Conservation (phyloP, 495 filamentous ascomycete species). For the Neurospora hispaniola region DNA sequence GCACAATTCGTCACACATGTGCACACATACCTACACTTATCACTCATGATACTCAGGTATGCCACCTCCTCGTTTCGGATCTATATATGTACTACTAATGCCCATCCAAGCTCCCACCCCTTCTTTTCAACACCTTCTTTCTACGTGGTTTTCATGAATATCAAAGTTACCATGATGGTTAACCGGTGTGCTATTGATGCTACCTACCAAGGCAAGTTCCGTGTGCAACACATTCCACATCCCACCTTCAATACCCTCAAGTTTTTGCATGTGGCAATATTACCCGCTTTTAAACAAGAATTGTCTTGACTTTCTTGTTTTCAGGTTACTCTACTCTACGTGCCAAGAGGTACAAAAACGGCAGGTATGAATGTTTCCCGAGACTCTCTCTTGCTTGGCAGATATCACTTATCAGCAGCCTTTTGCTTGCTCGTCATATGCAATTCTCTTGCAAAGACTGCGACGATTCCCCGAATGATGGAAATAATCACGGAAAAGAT, state of each 20-base stretch:
- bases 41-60: not conserved
- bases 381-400: not conserved
- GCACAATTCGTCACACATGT: not conserved
- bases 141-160: not conserved
- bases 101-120: not conserved
- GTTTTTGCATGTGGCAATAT: not conserved
- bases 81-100: not conserved
- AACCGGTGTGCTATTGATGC: not conserved
- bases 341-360: not conserved
- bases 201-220: not conserved
- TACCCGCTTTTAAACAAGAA: not conserved
- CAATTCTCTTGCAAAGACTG: not conserved
- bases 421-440: not conserved
- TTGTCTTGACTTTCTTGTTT: too few species aligned
- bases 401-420: not conserved
- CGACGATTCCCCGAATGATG: too few species aligned
- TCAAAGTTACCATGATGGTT: not conserved
- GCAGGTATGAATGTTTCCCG: not conserved
- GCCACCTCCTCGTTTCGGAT: not conserved
- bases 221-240: not conserved
- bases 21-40: not conserved
- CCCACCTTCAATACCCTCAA: not conserved
- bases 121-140: not conserved
- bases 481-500: not conserved
- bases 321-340: not conserved